Percentiles rank a stretch among this genome's conserved stretches.
Conservation (phyloP, 1,139 yeast species). For the Kurtzmaniella quercitrusa region DNA sequence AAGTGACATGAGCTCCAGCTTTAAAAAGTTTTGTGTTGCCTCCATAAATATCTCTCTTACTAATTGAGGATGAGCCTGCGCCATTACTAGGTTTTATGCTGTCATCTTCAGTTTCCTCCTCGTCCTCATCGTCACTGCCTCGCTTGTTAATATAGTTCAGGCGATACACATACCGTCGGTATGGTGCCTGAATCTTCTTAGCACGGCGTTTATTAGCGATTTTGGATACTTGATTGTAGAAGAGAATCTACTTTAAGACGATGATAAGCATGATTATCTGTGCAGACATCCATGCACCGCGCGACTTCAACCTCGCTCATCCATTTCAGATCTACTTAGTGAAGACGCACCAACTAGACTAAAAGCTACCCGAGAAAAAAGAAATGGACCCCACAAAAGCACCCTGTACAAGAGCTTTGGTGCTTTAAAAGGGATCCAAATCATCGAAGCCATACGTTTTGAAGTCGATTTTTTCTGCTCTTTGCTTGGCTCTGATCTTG, state of each 20-base stretch:
- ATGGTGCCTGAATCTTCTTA: constrained; percentile 72
- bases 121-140: constrained; percentile 34
- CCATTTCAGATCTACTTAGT: no score
- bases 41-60: constrained; percentile 1
- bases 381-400: no score
- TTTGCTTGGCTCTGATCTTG: no score
- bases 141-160: constrained; percentile 32
- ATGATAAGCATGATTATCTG: background rate
- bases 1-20: constrained; percentile 25
- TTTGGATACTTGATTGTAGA: background rate
- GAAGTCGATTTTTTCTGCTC: no score
- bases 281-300: background rate
- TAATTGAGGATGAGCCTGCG: background rate
- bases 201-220: constrained; percentile 89
- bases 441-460: no score
- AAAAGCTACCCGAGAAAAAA: no score
- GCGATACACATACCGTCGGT: constrained; percentile 71
- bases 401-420: no score
- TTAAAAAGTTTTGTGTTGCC: constrained; percentile 10
- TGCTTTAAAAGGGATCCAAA: no score
- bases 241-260: background rate
- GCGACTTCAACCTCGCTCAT: background rate
- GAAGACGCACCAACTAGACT: no score
- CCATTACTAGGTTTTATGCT: constrained; percentile 5
- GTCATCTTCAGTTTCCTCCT: constrained; percentile 20